Percentiles rank a stretch among this genome's conserved stretches.
Evolutionary conservation across 805 yeast species (phyloP).

Genomic region (Jamesozyma piceae): DNA sequence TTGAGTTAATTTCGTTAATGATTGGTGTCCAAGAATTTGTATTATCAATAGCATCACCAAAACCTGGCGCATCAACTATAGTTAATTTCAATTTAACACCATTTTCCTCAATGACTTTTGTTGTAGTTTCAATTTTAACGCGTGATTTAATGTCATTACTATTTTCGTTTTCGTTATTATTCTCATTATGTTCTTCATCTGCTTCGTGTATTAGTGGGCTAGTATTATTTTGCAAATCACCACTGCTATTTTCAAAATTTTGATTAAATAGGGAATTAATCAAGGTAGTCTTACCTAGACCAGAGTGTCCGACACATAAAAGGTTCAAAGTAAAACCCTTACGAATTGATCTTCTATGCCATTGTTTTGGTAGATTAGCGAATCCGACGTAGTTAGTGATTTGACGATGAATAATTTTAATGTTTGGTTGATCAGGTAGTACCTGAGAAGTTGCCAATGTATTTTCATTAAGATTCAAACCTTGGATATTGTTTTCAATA

Average conservation of each 20-base stretch:
- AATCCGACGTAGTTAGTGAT: slow-evolving; percentile 92
- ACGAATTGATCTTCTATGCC: slow-evolving; percentile 90
- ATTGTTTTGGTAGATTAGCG: slow-evolving; percentile 95
- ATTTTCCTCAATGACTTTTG: slow-evolving; percentile 80
- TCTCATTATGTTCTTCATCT: slow-evolving; percentile 6
- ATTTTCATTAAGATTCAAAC: background rate
- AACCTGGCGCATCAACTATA: slow-evolving; percentile 86
- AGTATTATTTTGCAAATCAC: background rate
- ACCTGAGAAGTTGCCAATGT: slow-evolving; percentile 15
- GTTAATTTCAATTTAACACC: slow-evolving; percentile 81
- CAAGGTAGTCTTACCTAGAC: slow-evolving; percentile 88
- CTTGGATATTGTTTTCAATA: background rate
- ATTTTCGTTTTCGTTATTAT: slow-evolving; percentile 6
- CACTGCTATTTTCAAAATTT: slow-evolving; percentile 32
- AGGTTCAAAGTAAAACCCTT: slow-evolving; percentile 84
- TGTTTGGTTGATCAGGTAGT: slow-evolving; percentile 32
- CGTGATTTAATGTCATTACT: slow-evolving; percentile 3
- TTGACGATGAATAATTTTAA: slow-evolving; percentile 68
- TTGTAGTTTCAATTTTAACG: slow-evolving; percentile 50
- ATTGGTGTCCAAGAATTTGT: slow-evolving; percentile 80
- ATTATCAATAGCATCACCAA: slow-evolving; percentile 83
- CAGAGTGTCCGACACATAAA: slow-evolving; percentile 85
- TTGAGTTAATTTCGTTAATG: slow-evolving; percentile 73
- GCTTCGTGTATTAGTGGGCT: slow-evolving; percentile 8
- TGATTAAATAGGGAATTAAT: slow-evolving; percentile 81